These are phyloP conservation scores for Oryza brachyantha DNA, from an alignment of 176 grass and related monocot species.

Conservation along the genomic window DNA sequence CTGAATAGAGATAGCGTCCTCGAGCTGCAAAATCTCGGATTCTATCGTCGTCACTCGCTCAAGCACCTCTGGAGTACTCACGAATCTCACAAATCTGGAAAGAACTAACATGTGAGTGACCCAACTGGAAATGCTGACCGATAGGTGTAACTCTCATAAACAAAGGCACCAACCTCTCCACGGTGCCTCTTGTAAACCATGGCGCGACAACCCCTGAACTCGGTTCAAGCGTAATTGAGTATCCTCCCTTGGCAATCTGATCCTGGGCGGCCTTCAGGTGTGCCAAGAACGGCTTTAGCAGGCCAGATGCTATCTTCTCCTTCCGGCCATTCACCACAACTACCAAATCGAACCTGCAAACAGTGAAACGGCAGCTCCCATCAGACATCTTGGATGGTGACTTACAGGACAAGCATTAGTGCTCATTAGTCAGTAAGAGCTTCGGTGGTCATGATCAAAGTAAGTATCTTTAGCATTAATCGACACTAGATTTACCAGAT, in stretches of 20 bases:
- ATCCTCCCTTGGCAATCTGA: constrained; percentile 88
- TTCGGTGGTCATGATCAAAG: background rate
- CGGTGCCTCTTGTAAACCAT: constrained; percentile 84
- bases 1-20: constrained; percentile 83
- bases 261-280: constrained; percentile 87
- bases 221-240: constrained; percentile 83
- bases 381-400: constrained; percentile 4
- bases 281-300: constrained; percentile 75
- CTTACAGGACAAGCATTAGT: background rate
- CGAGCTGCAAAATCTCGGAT: constrained; percentile 90
- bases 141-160: constrained; percentile 2
- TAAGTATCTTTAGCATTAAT: background rate
- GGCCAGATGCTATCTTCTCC: constrained; percentile 92
- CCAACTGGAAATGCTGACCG: background rate
- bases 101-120: constrained; percentile 19
- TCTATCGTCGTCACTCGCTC: constrained; percentile 90
- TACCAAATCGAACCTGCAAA: constrained; percentile 92
- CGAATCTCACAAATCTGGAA: constrained; percentile 89
- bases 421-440: background rate
- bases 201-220: constrained; percentile 32
- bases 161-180: constrained; percentile 60
- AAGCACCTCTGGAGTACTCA: constrained; percentile 94
- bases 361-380: constrained; percentile 8
- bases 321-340: constrained; percentile 68
- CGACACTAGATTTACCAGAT: constrained; percentile 9